These are phyloP conservation scores for Logfia minima DNA, from an alignment of 129 eudicot species.

Conservation along the genomic window DNA sequence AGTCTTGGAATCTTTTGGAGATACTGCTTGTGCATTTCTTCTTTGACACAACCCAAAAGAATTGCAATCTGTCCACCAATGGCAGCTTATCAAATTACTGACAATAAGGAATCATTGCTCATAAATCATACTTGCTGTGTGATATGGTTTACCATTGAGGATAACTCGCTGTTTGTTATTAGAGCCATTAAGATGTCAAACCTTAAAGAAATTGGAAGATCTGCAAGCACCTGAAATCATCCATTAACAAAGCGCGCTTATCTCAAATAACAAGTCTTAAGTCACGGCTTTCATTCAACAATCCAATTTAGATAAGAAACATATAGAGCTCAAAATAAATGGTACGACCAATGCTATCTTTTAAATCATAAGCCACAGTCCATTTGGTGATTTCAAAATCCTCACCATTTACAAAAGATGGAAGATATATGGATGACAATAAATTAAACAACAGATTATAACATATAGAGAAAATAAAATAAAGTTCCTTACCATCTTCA, in stretches of 20 bases:
- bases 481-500: constrained; percentile 61
- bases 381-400: neutral
- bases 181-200: constrained; percentile 67
- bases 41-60: constrained; percentile 72
- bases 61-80: constrained; percentile 65
- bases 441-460: neutral
- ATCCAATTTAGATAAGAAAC: constrained; percentile 4
- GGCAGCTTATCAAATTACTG: constrained; percentile 1
- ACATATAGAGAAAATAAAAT: constrained; percentile 6
- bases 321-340: neutral
- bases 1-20: constrained; percentile 36
- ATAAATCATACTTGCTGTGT: constrained; percentile 20
- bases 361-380: neutral
- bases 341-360: neutral
- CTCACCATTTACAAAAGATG: neutral
- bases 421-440: constrained; percentile 14
- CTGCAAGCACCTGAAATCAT: constrained; percentile 73
- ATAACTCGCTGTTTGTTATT: constrained; percentile 60
- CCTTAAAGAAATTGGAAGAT: constrained; percentile 60
- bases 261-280: neutral
- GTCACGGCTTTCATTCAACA: neutral
- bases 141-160: constrained; percentile 77
- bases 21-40: constrained; percentile 55
- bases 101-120: neutral
- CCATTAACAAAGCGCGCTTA: constrained; percentile 18